phyloP scores from a whole-genome alignment of 345 rosid species.

The Eucalyptus dawsonii region DNA sequence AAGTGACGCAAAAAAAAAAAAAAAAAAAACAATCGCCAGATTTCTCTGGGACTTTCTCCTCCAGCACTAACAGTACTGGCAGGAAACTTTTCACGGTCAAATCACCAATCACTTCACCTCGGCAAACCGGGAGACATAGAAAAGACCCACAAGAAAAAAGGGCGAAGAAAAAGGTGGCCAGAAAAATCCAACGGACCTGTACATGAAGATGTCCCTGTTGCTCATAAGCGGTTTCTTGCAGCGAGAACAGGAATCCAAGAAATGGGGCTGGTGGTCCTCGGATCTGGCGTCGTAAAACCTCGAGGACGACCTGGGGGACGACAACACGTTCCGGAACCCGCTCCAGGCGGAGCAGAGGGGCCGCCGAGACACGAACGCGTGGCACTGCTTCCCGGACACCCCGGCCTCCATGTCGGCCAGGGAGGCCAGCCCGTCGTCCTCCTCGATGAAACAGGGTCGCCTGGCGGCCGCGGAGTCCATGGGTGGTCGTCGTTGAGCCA shows the following conservation, averaged over 20 bases:
- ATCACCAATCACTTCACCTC: neutral
- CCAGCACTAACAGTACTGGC: neutral
- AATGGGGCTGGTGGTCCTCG: slow-evolving; percentile 50
- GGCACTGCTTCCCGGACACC: slow-evolving; percentile 16
- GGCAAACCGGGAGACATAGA: neutral
- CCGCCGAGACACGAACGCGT: slow-evolving; percentile 18
- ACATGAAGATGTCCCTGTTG: slow-evolving; percentile 77
- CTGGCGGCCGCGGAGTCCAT: slow-evolving; percentile 2
- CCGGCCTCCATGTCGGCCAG: slow-evolving; percentile 60
- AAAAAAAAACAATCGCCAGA: neutral
- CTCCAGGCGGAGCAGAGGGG: slow-evolving; percentile 10
- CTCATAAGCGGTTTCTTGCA: slow-evolving; percentile 61
- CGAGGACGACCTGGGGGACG: slow-evolving; percentile 40
- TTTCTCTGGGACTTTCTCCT: neutral
- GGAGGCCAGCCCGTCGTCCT: slow-evolving; percentile 46
- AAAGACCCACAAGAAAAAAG: no score
- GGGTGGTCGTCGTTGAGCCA: neutral
- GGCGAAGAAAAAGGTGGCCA: no score
- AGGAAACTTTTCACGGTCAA: neutral
- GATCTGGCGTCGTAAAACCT: slow-evolving; percentile 59
- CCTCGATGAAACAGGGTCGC: slow-evolving; percentile 38
- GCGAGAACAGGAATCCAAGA: slow-evolving; percentile 55
- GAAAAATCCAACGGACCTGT: slow-evolving; percentile 26
- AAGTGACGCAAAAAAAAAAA: neutral
- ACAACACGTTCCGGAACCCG: slow-evolving; percentile 22